Percentiles rank a stretch among this genome's conserved stretches.
Evolutionary conservation across 2,329 filamentous ascomycete genomes (phyloP).

Genomic region (Chalaropsis ovoidea): DNA sequence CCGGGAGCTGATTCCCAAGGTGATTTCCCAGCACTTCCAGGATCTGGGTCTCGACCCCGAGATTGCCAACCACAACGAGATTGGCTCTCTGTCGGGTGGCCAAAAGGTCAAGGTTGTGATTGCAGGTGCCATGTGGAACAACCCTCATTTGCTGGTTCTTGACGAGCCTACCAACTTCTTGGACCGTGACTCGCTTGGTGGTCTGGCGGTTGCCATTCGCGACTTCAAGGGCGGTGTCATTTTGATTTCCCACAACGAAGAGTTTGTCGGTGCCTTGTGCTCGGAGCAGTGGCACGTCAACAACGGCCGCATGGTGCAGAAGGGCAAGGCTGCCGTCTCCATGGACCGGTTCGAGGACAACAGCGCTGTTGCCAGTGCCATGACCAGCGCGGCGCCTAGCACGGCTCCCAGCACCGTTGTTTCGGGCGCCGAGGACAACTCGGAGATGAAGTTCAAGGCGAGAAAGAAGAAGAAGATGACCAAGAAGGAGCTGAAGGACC

Average conservation of each 20-base stretch:
- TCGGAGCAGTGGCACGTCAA: conserved; percentile 93
- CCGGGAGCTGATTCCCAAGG: conserved; percentile 80
- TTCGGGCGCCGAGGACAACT: conserved; percentile 72
- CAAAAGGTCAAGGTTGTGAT: conserved; percentile 99
- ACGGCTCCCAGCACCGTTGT: conserved; percentile 57
- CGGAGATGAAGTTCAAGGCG: conserved; percentile 73
- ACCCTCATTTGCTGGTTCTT: conserved; percentile 90
- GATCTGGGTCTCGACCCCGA: conserved; percentile 93
- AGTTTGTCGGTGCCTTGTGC: conserved; percentile 92
- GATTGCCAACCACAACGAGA: conserved; percentile 98
- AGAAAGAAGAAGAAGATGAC: conserved; percentile 99
- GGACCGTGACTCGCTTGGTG: conserved; percentile 92
- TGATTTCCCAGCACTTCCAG: conserved; percentile 97
- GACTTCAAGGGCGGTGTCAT: conserved; percentile 98
- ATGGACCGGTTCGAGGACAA: conserved; percentile 81
- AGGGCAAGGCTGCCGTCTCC: conserved; percentile 62
- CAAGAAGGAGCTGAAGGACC: conserved; percentile 89
- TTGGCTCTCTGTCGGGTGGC: conserved; percentile 86
- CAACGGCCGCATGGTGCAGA: conserved; percentile 76
- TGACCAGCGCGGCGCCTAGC: conserved; percentile 45
- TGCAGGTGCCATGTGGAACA: conserved; percentile 96
- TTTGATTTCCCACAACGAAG: conserved; percentile 99
- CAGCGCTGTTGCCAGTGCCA: conserved; percentile 49
- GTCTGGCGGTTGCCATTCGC: conserved; percentile 91
- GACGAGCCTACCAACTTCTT: conserved; percentile 99